Percentiles rank a stretch among this genome's conserved stretches.
Evolutionary conservation across 345 rosid genomes (phyloP).

Genomic region (Hibiscus mutabilis): DNA sequence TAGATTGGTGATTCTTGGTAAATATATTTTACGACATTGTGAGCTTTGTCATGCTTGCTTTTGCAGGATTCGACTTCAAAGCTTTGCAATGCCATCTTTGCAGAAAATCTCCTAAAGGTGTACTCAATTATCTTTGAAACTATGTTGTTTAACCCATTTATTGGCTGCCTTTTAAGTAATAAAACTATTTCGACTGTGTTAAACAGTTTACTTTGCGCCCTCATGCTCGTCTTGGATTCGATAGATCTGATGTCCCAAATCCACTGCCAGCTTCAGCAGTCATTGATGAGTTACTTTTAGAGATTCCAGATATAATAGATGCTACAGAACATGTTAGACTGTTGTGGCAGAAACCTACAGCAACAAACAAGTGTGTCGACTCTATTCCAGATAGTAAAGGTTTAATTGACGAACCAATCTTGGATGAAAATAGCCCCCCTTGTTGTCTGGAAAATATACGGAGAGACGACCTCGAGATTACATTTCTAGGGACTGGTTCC

Average conservation of each 20-base stretch:
- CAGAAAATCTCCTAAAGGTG: conserved; percentile 94
- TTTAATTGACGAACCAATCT: conserved; percentile 68
- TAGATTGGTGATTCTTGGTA: neutral
- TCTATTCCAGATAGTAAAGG: conserved; percentile 18
- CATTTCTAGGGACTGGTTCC: conserved; percentile 88
- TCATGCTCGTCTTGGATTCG: conserved; percentile 65
- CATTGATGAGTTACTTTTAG: conserved; percentile 52
- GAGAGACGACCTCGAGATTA: conserved; percentile 83
- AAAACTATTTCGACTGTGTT: neutral
- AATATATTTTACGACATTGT: neutral
- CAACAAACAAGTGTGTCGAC: conserved; percentile 12
- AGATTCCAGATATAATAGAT: conserved; percentile 66
- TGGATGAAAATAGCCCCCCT: conserved; percentile 48
- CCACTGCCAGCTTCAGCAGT: conserved; percentile 32
- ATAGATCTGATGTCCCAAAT: conserved; percentile 64
- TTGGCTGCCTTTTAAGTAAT: neutral
- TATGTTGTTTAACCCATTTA: neutral
- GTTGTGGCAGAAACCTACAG: conserved; percentile 41
- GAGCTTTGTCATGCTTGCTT: neutral
- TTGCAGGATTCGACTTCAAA: conserved; percentile 39
- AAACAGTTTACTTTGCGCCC: conserved; percentile 89
- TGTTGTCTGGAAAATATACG: conserved; percentile 64
- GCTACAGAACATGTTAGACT: conserved; percentile 45
- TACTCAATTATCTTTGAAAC: neutral
- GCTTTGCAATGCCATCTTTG: conserved; percentile 36